Percentiles rank a stretch among this genome's conserved stretches.
Conservation (phyloP, 2,329 filamentous ascomycete genomes). For the Arthroderma uncinatum region DNA sequence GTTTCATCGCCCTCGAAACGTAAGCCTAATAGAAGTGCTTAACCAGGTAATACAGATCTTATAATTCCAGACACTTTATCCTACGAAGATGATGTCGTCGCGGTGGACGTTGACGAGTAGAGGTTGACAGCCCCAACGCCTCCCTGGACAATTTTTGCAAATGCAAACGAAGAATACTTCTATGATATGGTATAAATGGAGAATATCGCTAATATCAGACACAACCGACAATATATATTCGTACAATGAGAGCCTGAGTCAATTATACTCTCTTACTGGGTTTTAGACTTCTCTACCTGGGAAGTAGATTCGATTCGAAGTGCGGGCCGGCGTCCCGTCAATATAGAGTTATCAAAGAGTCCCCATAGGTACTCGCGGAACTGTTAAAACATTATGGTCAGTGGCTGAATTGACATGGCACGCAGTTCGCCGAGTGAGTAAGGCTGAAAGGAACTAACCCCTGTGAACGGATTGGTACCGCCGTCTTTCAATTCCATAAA, state of each 20-base stretch:
- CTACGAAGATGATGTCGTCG: background rate
- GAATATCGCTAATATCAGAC: background rate
- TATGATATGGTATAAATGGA: background rate
- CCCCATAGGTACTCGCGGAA: constrained; percentile 6
- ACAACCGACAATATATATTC: background rate
- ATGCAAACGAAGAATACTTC: background rate
- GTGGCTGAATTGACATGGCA: background rate
- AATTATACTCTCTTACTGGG: background rate
- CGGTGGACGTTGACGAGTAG: background rate
- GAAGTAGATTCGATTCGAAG: background rate
- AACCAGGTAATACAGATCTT: too few species aligned
- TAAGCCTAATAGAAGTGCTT: too few species aligned
- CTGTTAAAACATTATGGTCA: constrained; percentile 1
- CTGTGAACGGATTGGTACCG: constrained; percentile 31
- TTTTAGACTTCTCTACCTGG: background rate
- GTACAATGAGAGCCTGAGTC: background rate
- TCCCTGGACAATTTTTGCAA: background rate
- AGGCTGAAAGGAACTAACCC: constrained; percentile 22
- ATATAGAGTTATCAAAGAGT: constrained; percentile 7
- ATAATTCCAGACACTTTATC: background rate
- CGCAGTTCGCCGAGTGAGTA: background rate
- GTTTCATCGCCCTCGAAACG: too few species aligned
- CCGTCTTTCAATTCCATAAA: constrained; percentile 36
- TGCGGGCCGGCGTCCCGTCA: constrained; percentile 6
- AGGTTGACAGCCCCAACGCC: background rate